Evolutionary conservation across 2,329 filamentous ascomycete genomes (phyloP).

Genomic region (Cladosporium sp.): DNA sequence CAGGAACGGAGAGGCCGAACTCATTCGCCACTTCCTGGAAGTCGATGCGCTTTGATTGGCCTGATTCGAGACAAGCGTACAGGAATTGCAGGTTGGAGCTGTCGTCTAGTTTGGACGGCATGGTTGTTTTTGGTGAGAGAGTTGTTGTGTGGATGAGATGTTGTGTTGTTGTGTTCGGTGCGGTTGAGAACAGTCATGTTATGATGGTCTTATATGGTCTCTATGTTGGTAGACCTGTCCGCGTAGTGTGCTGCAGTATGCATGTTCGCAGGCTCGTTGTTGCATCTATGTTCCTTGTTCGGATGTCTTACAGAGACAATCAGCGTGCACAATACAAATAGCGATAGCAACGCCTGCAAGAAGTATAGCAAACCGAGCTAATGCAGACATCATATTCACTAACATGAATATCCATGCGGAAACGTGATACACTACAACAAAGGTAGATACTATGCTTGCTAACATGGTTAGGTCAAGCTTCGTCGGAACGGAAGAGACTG

Average conservation of each 20-base stretch:
- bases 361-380: neutral
- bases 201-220: neutral
- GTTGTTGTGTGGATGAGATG: neutral
- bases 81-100: conserved; percentile 23
- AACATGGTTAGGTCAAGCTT: neutral
- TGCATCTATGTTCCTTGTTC: neutral
- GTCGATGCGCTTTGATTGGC: conserved; percentile 20
- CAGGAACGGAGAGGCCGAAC: conserved; percentile 22
- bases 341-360: neutral
- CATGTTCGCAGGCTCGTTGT: neutral
- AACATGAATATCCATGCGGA: neutral
- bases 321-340: neutral
- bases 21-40: conserved; percentile 21
- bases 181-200: neutral
- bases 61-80: conserved; percentile 22
- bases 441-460: neutral
- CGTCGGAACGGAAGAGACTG: fast-evolving
- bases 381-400: neutral
- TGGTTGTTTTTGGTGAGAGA: neutral
- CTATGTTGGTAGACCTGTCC: neutral
- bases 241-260: neutral
- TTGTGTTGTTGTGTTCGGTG: neutral
- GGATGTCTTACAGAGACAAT: neutral
- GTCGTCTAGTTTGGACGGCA: conserved; percentile 25
- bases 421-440: neutral